A percentile compares a stretch with the other conserved stretches of the same genome.
Conservation (phyloP, 306 rosid species). For the Lablab purpureus region DNA sequence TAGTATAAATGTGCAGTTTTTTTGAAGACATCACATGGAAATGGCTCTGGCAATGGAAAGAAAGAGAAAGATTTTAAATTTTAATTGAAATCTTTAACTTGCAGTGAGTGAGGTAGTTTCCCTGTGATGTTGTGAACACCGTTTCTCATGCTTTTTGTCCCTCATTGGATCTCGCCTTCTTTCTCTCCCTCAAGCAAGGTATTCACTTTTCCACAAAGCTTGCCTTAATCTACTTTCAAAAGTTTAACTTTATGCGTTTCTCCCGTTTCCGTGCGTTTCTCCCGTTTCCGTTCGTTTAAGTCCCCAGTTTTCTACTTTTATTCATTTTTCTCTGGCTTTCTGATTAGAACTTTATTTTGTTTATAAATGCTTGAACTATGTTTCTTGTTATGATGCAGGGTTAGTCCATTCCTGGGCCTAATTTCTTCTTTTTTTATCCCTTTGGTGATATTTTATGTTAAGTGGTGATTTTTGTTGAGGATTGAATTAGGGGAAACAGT, state of each 20-base stretch:
- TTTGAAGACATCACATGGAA: constrained; percentile 46
- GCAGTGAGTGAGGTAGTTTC: constrained; percentile 47
- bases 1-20: constrained; percentile 41
- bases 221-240: constrained; percentile 31
- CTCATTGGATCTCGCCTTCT: constrained; percentile 74
- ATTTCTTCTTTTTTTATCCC: background rate
- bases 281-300: constrained; percentile 14
- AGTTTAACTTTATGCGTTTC: background rate
- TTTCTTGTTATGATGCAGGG: constrained; percentile 52
- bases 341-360: background rate
- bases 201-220: constrained; percentile 29
- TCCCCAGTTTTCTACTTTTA: background rate
- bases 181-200: constrained; percentile 57
- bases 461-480: constrained; percentile 41
- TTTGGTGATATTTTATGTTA: background rate
- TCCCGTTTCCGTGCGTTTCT: constrained; percentile 25
- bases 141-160: constrained; percentile 44
- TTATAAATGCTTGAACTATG: constrained; percentile 14
- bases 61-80: constrained; percentile 6
- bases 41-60: background rate
- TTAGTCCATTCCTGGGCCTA: constrained; percentile 9
- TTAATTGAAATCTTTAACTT: constrained; percentile 31
- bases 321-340: background rate
- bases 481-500: constrained; percentile 41
- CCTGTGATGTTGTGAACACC: constrained; percentile 47